Base-by-base conservation (phyloP, 495 filamentous ascomycete species). In the Hypoxylon intermedium region DNA sequence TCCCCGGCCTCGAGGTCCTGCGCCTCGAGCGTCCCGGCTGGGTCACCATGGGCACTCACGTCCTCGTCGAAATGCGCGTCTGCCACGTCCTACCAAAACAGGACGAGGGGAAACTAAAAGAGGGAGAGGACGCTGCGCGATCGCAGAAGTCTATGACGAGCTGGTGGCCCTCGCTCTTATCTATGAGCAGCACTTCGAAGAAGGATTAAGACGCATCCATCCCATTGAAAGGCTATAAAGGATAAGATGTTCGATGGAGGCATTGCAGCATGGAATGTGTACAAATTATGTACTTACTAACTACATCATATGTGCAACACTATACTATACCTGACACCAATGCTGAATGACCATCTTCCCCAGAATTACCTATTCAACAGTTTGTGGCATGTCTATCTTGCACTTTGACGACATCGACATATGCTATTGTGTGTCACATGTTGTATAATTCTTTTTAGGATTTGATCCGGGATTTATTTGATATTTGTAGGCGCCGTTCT, bases 1-100 rank as follows among this genome's bases (percentile, higher is more conserved):
- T 92, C 59, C 92, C 89, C 56, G 93, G 91, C 16, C 74, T 98
- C 67, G 89, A 92, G 76, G 77, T 98, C 40, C 78, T 89, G 18
- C 75, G 75, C 50, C 74, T 95, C 19, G 78, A 86, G 67, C 82
- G 85, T 67, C 84, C 85, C 59, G 73, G 85, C 26, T 84, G 79
- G 71, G 53, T 74, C 13, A 90, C 95, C 75, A 77, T 88, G 48
- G 93, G 93, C 24, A 97, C 92, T 1, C 69, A 73, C 34, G 46
- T 77, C 16, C 53, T 78, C 48, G 63, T 79, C 21, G 77, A 80
- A 70, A 55, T 81, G 60, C 72, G 67, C 52, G 72, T 81, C 3
- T 71, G 53, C 3, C 42, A 45, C 11, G 36, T 26, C 19, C 40
- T n/a, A n/a, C 40, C 18, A 33, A 43, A 19, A 5, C 43, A 9